Evolutionary conservation across 1,139 yeast species (phyloP).

Genomic region (Sugiyamaella paludigena): DNA sequence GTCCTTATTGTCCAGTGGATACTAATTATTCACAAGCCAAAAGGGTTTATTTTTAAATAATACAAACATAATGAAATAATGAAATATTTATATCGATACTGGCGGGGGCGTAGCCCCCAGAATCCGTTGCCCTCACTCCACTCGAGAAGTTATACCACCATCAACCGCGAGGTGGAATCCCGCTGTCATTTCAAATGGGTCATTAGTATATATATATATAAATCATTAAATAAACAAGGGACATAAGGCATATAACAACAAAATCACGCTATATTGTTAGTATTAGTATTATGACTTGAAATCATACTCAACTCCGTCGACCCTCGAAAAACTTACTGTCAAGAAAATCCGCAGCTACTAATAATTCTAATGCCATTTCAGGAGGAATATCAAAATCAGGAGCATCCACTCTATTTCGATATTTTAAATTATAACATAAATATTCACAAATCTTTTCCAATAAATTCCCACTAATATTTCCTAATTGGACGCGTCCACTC

Average conservation of each 20-base stretch:
- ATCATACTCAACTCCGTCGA: no score
- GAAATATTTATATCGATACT: background rate
- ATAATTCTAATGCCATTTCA: constrained; percentile 83
- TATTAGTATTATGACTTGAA: background rate
- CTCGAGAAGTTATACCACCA: no score
- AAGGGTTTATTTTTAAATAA: constrained; percentile 29
- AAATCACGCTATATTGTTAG: background rate
- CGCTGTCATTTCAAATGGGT: no score
- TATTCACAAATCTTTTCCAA: constrained; percentile 85
- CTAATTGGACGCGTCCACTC: constrained; percentile 48
- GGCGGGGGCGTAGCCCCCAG: background rate
- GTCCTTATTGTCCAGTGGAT: constrained; percentile 64
- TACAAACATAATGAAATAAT: constrained; percentile 4
- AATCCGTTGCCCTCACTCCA: no score
- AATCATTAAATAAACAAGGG: no score
- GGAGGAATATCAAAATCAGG: constrained; percentile 93
- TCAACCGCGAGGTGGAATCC: no score
- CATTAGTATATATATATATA: no score
- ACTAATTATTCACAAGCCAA: constrained; percentile 32
- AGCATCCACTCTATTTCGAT: constrained; percentile 59
- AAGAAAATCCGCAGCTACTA: constrained; percentile 88
- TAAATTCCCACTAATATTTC: constrained; percentile 68
- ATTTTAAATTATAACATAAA: constrained; percentile 70
- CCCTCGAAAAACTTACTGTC: constrained; percentile 41
- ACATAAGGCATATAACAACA: no score